Conservation (phyloP, 306 rosid genomes). For the Delonix regia region DNA sequence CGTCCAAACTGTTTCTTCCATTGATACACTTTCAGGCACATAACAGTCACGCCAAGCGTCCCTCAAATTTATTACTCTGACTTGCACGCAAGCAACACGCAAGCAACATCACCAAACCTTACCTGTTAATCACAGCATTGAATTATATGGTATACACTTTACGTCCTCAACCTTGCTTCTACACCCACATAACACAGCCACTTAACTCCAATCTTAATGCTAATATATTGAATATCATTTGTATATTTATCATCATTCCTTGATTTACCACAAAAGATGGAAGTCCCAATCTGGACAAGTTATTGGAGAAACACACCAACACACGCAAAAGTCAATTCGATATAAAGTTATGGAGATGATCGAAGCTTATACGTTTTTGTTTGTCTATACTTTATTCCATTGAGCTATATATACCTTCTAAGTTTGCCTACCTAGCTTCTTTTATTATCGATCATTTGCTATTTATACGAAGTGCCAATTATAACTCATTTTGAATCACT, state of each 20-base stretch:
- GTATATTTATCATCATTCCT: neutral
- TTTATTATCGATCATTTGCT: neutral
- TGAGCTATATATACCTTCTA: neutral
- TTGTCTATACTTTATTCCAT: neutral
- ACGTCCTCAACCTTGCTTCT: neutral
- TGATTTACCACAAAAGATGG: neutral
- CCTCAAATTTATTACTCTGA: neutral
- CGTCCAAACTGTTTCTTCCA: neutral
- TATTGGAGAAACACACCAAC: neutral
- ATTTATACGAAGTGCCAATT: neutral
- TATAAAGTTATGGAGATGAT: neutral
- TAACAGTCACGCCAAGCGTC: neutral
- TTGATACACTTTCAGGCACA: neutral
- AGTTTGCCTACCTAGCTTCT: neutral
- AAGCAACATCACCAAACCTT: neutral
- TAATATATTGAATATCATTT: too few species aligned
- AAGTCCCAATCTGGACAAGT: slow-evolving; percentile 2
- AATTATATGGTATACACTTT: neutral
- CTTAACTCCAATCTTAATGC: too few species aligned
- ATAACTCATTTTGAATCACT: neutral
- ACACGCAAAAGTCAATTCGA: neutral
- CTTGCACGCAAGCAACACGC: slow-evolving; percentile 25
- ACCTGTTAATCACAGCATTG: neutral
- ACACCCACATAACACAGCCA: neutral
- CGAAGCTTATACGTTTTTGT: neutral